These are phyloP conservation scores for Hanseniaspora taiwanica DNA, from an alignment of 805 yeast genomes.

Conservation along the genomic window DNA sequence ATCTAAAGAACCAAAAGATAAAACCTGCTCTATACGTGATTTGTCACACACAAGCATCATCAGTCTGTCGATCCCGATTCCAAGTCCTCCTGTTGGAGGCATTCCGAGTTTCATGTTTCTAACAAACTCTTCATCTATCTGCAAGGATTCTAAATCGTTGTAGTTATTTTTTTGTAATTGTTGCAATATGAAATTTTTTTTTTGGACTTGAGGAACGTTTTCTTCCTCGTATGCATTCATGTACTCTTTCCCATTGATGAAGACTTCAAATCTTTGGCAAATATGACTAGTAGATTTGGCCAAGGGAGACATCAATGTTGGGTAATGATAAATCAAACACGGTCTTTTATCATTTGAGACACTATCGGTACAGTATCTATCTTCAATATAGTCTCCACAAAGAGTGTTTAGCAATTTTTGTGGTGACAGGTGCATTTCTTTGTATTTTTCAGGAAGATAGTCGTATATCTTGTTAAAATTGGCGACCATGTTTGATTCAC, in stretches of 20 bases:
- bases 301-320: constrained; percentile 73
- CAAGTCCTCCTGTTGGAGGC: constrained; percentile 99
- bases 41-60: constrained; percentile 62
- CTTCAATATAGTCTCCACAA: constrained; percentile 51
- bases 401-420: constrained; percentile 53
- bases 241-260: constrained; percentile 66
- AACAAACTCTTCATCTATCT: constrained; percentile 63
- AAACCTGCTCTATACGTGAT: constrained; percentile 58
- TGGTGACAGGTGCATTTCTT: constrained; percentile 23
- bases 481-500: no score
- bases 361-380: constrained; percentile 34
- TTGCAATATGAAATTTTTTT: constrained; percentile 48
- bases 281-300: constrained; percentile 19
- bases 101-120: constrained; percentile 80
- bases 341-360: constrained; percentile 43
- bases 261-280: constrained; percentile 73
- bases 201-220: constrained; percentile 69
- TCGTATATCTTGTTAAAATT: constrained; percentile 2
- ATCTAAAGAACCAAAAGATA: constrained; percentile 59
- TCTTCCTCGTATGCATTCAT: constrained; percentile 96
- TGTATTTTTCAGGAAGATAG: constrained; percentile 1
- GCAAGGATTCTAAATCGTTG: constrained; percentile 46
- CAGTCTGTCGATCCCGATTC: constrained; percentile 82
- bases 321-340: constrained; percentile 69
- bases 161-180: constrained; percentile 31